A percentile compares a stretch with the other conserved stretches of the same genome.
phyloP scores from a whole-genome alignment of 2,329 filamentous ascomycete species.

The Mycocentrospora acerina region DNA sequence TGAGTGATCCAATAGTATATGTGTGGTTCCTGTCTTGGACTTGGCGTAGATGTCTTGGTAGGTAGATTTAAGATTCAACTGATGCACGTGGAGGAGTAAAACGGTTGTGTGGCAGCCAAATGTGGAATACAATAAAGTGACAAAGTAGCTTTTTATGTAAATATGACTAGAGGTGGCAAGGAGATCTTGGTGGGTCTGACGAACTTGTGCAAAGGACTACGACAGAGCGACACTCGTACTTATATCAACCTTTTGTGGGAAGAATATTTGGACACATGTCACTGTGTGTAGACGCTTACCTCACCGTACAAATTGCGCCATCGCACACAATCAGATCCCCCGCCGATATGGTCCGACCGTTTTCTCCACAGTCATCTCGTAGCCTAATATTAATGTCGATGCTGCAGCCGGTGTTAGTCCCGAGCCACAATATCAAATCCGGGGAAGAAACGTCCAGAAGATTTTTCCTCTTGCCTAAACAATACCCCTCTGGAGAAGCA shows the following conservation, averaged over 20 bases:
- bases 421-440: constrained; percentile 7
- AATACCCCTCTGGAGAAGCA: no score
- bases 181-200: no score
- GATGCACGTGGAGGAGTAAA: no score
- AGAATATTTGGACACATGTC: constrained; percentile 8
- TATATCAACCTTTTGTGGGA: constrained; percentile 11
- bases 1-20: neutral
- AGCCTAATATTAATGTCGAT: constrained; percentile 2
- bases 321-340: constrained; percentile 36
- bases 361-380: constrained; percentile 11
- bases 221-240: constrained; percentile 4
- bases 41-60: neutral
- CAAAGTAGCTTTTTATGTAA: neutral
- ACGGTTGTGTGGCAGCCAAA: neutral
- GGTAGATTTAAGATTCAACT: neutral
- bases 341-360: constrained; percentile 5
- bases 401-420: constrained; percentile 6
- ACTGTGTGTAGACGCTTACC: constrained; percentile 12
- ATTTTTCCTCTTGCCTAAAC: neutral
- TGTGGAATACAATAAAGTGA: no score
- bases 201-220: no score
- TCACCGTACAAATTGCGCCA: constrained; percentile 30
- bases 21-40: neutral
- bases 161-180: neutral
- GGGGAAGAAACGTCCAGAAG: constrained; percentile 6